A percentile compares a stretch with the other conserved stretches of the same genome.
These are phyloP conservation scores for Phytophthora boehmeriae DNA, from an alignment of 352 stramenopile genomes.

Conservation along the genomic window DNA sequence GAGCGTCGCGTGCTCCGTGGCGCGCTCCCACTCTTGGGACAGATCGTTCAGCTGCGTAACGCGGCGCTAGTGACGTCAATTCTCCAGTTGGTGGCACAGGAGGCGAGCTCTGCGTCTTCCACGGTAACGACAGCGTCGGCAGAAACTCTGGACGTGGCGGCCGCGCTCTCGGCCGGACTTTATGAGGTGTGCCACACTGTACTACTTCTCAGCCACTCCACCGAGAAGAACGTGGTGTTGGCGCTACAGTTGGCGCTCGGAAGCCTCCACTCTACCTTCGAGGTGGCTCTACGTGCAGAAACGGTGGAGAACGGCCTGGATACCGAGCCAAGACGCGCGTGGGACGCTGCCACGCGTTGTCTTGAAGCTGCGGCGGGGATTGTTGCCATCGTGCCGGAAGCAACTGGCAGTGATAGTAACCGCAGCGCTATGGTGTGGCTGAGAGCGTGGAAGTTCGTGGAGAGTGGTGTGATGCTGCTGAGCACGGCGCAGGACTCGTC, in stretches of 20 bases:
- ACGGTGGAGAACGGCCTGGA: constrained; percentile 12
- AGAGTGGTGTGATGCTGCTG: constrained; percentile 61
- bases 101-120: constrained; percentile 3
- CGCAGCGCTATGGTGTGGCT: constrained; percentile 62
- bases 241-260: constrained; percentile 56
- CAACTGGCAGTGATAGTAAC: constrained; percentile 42
- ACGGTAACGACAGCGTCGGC: neutral
- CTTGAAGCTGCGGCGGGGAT: constrained; percentile 55
- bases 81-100: constrained; percentile 54
- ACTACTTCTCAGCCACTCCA: constrained; percentile 74
- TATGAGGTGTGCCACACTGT: constrained; percentile 63
- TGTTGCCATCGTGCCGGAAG: constrained; percentile 37
- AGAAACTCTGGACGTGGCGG: constrained; percentile 20
- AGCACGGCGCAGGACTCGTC: constrained; percentile 55
- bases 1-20: constrained; percentile 45
- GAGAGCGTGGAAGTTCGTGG: constrained; percentile 62
- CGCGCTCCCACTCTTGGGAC: constrained; percentile 48
- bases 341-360: constrained; percentile 43
- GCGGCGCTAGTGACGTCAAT: constrained; percentile 59
- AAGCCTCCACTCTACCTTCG: constrained; percentile 48
- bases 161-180: constrained; percentile 42
- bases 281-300: constrained; percentile 32
- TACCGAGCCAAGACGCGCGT: constrained; percentile 29
- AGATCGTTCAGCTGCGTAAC: constrained; percentile 64
- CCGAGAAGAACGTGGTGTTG: constrained; percentile 69